Percentiles rank a stretch among this genome's conserved stretches.
These are phyloP conservation scores for Alisma plantagoaquatica DNA, from an alignment of 106 monocot species.

Conservation along the genomic window DNA sequence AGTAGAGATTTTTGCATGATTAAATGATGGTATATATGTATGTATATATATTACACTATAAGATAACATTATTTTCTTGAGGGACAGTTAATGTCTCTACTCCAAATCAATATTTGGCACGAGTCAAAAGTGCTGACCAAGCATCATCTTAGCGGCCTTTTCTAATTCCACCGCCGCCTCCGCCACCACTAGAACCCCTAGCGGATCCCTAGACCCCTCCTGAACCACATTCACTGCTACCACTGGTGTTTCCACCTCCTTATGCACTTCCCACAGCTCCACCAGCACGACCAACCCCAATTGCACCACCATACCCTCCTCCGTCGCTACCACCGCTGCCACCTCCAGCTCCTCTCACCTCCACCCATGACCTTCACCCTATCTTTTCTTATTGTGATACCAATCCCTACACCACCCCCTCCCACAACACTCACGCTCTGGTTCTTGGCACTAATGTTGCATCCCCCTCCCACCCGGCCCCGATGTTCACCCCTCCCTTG, in stretches of 20 bases:
- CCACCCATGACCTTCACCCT: constrained; percentile 12
- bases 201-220: constrained; percentile 8
- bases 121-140: too few species aligned
- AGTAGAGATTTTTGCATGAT: too few species aligned
- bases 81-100: not conserved
- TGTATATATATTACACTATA: too few species aligned
- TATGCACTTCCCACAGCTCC: constrained; percentile 9
- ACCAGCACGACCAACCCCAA: constrained; percentile 10
- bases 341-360: constrained; percentile 5
- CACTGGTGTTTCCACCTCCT: not conserved
- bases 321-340: constrained; percentile 10
- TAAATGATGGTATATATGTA: too few species aligned
- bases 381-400: constrained; percentile 16
- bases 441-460: constrained; percentile 17
- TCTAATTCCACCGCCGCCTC: constrained; percentile 2
- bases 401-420: constrained; percentile 31
- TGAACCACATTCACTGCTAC: constrained; percentile 1
- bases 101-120: too few species aligned
- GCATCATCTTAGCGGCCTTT: too few species aligned
- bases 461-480: constrained; percentile 31
- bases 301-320: not conserved
- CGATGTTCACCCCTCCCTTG: constrained; percentile 31
- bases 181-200: not conserved
- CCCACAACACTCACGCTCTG: constrained; percentile 21
- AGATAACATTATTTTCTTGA: too few species aligned